Evolutionary conservation across 192 early-diverging fungal genomes (phyloP), one percentile per base, ranked within the genome.

Genomic region (Diversispora epigaea): DNA sequence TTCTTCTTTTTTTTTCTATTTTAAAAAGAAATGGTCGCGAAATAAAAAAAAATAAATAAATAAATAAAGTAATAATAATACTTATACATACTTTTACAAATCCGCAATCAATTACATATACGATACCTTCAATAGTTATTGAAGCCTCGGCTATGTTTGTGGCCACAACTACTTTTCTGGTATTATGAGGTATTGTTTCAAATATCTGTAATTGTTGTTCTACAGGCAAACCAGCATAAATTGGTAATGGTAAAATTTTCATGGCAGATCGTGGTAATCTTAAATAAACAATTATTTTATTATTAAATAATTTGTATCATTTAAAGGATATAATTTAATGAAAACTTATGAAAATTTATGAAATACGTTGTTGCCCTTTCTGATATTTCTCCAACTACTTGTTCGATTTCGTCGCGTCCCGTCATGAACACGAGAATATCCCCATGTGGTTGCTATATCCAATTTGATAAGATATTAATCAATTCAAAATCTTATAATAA

Each of bases 81-180:
- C 8, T 63, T 32, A 15, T 54, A 58, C 55, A 49, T 76, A 87
- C 85, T 75, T 93, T 93, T 45, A 90, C 91, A 84, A 93, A 92
- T 2, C 93, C 93, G 67, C 82, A 82, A 79, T 95, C 93, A 70
- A 95, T 81, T 6, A 95, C 91, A 71, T 87, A 93, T 5, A 87
- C 87, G 19, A 94, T 89, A 0, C 90, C 91, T 39, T 90, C 88
- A 56, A 95, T 86, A 0, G 92, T 93, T 5, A 94, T 83, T 3
- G 89, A 91, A 4, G 93, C 92, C 75, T 97, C 95, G 4, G 95
- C 95, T 41, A 95, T 88, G 67, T 96, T 96, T 11, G 95, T 96
- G 0, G 97, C 86, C 2, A 99, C 88, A 0, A 99, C 85, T 0
- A 97, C 89, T 76, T 96, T 97, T 10, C 97, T 86, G 4, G 82